A percentile compares a stretch with the other conserved stretches of the same genome.
Conservation (phyloP, 768 basidiomycete genomes). For the Erythrobasidium yunnanense region DNA sequence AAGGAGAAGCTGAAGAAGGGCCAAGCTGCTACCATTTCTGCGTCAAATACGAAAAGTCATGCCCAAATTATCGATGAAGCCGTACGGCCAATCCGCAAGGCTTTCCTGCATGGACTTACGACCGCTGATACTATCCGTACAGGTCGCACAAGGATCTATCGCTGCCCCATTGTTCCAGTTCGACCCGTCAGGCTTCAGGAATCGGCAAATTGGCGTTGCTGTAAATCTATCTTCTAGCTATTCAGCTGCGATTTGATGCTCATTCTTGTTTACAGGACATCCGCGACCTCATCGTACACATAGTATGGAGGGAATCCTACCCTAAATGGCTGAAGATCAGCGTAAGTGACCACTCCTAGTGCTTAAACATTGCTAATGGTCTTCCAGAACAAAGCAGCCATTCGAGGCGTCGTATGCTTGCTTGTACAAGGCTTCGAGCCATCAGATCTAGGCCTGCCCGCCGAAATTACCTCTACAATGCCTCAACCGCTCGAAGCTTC, state of each 20-base stretch:
- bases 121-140: too few relatives aligned
- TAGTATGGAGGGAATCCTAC: constrained; percentile 69
- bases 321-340: constrained; percentile 78
- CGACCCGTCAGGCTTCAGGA: constrained; percentile 17
- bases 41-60: too few relatives aligned
- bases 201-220: neutral
- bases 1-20: constrained; percentile 14
- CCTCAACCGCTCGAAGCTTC: constrained; percentile 46
- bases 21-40: neutral
- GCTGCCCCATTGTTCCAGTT: constrained; percentile 22
- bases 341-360: constrained; percentile 46
- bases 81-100: too few relatives aligned
- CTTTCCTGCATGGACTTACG: neutral
- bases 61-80: too few relatives aligned
- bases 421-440: constrained; percentile 79
- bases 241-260: neutral
- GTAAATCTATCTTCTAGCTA: neutral
- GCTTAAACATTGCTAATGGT: neutral
- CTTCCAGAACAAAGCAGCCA: constrained; percentile 56
- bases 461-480: constrained; percentile 54
- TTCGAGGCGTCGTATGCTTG: constrained; percentile 67
- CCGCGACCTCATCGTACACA: constrained; percentile 70
- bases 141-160: neutral
- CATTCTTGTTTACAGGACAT: too few relatives aligned
- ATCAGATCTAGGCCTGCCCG: constrained; percentile 54